Evolutionary conservation across 202 grass and related monocot genomes (phyloP).

Genomic region (Schoenoplectus tabernaemontani): DNA sequence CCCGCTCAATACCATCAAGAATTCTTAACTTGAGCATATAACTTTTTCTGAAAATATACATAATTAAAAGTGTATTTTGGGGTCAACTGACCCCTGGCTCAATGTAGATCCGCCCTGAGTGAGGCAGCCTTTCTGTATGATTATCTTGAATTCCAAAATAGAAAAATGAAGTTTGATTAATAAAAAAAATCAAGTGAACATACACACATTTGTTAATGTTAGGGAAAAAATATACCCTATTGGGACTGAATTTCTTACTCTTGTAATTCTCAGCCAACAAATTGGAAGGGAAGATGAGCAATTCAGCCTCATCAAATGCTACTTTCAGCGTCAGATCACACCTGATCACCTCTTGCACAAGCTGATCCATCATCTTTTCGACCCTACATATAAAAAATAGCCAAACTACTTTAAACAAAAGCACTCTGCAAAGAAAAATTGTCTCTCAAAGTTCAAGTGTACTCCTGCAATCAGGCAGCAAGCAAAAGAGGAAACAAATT

Average conservation of each 20-base stretch:
- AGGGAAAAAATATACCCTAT: neutral
- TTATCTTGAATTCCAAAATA: neutral
- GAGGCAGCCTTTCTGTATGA: neutral
- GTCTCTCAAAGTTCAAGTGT: neutral
- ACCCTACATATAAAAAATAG: slow-evolving; percentile 34
- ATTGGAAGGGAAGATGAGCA: slow-evolving; percentile 57
- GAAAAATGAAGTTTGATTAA: neutral
- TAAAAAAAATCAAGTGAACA: neutral
- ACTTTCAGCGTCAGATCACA: slow-evolving; percentile 43
- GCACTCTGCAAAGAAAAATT: neutral
- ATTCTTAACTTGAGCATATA: too few relatives aligned
- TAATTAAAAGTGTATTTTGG: too few relatives aligned
- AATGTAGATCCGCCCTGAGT: too few relatives aligned
- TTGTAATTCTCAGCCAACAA: slow-evolving; percentile 40
- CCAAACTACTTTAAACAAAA: neutral
- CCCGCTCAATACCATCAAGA: neutral
- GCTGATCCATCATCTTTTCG: slow-evolving; percentile 38
- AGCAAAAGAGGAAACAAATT: neutral
- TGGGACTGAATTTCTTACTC: slow-evolving; percentile 31
- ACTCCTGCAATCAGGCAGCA: neutral
- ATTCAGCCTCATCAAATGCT: slow-evolving; percentile 36
- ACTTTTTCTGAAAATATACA: too few relatives aligned
- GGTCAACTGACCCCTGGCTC: too few relatives aligned
- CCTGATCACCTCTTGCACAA: slow-evolving; percentile 38
- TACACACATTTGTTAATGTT: neutral